Base-by-base conservation (phyloP, 2,329 filamentous ascomycete genomes). In the Herpomyces periplanetae region DNA sequence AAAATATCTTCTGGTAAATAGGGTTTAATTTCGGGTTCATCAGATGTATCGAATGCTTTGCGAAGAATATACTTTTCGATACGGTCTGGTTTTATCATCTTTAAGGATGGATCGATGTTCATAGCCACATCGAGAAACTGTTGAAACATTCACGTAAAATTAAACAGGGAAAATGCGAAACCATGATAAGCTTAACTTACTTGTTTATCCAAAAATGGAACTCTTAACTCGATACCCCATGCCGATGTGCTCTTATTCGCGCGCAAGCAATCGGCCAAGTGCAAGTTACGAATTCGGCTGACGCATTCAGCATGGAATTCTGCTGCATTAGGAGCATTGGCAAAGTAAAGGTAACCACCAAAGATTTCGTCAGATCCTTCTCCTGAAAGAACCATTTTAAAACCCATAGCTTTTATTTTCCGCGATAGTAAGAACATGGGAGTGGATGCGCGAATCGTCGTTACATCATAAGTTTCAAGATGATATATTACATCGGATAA, bases 181-280 rank as follows among this genome's bases (percentile, higher is more conserved):
- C 10, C 10, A 5, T 16, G 14, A 13, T 6, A 9, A 14, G 10
- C 4, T 8, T 8, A 11, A 32, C 42, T 34, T 33, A 57, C 52
- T 43, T 69, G 46, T 51, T 88, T 91, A 45, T 96, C 80, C 26
- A 96, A 46, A 55, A 96, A 96, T 3, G 80, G 80, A 25, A 96
- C 80, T 35, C 80, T 71, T 16, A 84, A 80, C 46, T 96, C 80
- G 13, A 96, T 56, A 34, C 80, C 80, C 80, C 80, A 96, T 3
- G 80, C 80, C 4, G 69, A 73, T 8, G 80, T 96, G 14, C 75
- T 91, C 51, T 96, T 96, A 63, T 96, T 96, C 39, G 80, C 80
- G 31, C 80, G 62, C 32, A 96, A 50, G 42, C 80, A 91, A 41
- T 96, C 80, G n/a, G 73, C 57, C 27, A 87, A 45, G 36, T 96